A percentile compares a stretch with the other conserved stretches of the same genome.
These are phyloP conservation scores for Raffaelea albimanens DNA, from an alignment of 2,329 filamentous ascomycete genomes.

Conservation along the genomic window DNA sequence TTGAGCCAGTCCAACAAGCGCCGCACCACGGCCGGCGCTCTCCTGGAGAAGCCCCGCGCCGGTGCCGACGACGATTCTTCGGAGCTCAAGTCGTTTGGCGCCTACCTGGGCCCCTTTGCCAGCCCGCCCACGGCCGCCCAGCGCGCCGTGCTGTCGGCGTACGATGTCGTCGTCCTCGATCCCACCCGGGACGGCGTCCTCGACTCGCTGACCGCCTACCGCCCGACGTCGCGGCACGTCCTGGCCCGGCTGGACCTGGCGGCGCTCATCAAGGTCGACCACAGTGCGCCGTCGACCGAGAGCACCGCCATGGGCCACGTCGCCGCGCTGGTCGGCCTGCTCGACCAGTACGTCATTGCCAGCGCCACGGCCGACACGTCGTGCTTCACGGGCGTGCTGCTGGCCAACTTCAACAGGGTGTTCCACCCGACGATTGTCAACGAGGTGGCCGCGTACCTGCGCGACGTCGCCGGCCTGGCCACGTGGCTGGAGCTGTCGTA, in stretches of 20 bases:
- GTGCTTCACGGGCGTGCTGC: conserved; percentile 1
- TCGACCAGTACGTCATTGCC: conserved; percentile 2
- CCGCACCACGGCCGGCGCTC: background rate
- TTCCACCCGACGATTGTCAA: conserved; percentile 13
- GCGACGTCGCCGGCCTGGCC: conserved; percentile 14
- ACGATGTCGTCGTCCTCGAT: conserved; percentile 34
- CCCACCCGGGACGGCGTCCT: conserved; percentile 25
- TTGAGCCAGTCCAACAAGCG: background rate
- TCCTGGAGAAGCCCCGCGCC: background rate
- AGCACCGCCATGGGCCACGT: background rate
- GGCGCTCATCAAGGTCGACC: conserved; percentile 3
- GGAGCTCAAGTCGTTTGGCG: conserved; percentile 25
- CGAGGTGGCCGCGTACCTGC: conserved; percentile 9
- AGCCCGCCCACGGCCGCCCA: conserved; percentile 21
- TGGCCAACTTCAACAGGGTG: conserved; percentile 2
- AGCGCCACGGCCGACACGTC: background rate
- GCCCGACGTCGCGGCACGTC: background rate
- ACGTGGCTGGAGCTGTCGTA: conserved; percentile 16
- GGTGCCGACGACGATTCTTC: too few species aligned
- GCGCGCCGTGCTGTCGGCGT: conserved; percentile 25
- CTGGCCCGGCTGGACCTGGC: conserved; percentile 3
- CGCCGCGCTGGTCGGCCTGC: background rate
- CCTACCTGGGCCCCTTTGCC: conserved; percentile 30
- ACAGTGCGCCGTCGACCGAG: background rate
- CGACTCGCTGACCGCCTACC: conserved; percentile 18